These are phyloP conservation scores for Hippophae rhamnoides DNA, from an alignment of 306 rosid genomes.

Conservation along the genomic window DNA sequence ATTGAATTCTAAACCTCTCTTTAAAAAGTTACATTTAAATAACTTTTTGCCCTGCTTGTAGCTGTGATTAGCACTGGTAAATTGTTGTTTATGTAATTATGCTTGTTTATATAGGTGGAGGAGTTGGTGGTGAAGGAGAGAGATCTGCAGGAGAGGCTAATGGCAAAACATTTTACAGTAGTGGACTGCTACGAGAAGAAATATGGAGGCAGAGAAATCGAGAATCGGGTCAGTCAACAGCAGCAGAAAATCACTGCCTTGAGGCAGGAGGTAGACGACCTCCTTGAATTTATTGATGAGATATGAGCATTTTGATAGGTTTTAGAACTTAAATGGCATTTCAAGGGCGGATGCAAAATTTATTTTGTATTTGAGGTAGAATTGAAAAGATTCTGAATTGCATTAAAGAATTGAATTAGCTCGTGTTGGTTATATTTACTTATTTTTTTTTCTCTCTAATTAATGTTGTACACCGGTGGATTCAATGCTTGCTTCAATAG, in stretches of 20 bases:
- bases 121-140: constrained; percentile 73
- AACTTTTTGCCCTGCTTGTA: background rate
- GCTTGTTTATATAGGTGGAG: constrained; percentile 57
- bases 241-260: constrained; percentile 65
- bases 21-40: background rate
- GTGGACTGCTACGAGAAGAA: constrained; percentile 95
- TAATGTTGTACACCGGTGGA: background rate
- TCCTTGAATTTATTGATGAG: constrained; percentile 69
- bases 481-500: no score
- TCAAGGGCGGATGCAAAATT: background rate
- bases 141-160: constrained; percentile 73
- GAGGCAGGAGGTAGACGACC: constrained; percentile 78
- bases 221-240: constrained; percentile 65
- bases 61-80: background rate
- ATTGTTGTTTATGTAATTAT: constrained; percentile 1
- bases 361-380: no score
- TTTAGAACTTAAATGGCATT: background rate
- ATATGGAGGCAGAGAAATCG: constrained; percentile 76
- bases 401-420: background rate
- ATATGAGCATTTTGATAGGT: constrained; percentile 15
- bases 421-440: background rate
- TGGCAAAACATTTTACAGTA: constrained; percentile 66
- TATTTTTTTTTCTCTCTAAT: background rate
- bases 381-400: background rate
- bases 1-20: no score